phyloP scores from a whole-genome alignment of 768 basidiomycete species.

The Pleurotus djamor region DNA sequence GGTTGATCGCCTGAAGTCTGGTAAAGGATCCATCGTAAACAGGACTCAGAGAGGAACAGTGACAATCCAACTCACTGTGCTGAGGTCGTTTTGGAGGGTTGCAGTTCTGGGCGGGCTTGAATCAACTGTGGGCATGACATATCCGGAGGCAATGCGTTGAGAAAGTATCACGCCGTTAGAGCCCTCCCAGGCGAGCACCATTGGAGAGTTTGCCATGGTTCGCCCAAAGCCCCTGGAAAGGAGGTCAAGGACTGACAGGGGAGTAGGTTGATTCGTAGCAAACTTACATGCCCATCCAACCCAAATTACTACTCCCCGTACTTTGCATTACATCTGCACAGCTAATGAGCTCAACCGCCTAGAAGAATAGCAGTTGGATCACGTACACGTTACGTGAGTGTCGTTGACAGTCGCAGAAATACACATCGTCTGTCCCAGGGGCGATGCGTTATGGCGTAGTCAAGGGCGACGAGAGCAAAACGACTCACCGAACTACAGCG shows the following conservation, averaged over 20 bases:
- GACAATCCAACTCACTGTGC: slow-evolving; percentile 28
- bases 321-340: slow-evolving; percentile 46
- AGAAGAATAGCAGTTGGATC: background rate
- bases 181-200: slow-evolving; percentile 79
- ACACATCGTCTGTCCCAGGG: slow-evolving; percentile 38
- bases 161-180: slow-evolving; percentile 64
- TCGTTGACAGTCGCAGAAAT: slow-evolving; percentile 44
- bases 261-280: background rate
- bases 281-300: slow-evolving; percentile 64
- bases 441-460: too few relatives aligned
- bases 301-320: slow-evolving; percentile 32
- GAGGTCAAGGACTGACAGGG: background rate
- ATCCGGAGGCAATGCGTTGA: slow-evolving; percentile 51
- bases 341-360: background rate
- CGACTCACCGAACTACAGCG: slow-evolving; percentile 20
- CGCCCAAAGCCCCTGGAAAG: slow-evolving; percentile 54
- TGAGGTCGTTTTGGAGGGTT: slow-evolving; percentile 29
- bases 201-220: slow-evolving; percentile 52
- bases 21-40: slow-evolving; percentile 9
- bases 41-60: background rate
- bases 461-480: background rate
- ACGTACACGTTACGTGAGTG: slow-evolving; percentile 40
- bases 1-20: slow-evolving; percentile 41
- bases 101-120: slow-evolving; percentile 51
- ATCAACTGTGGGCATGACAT: slow-evolving; percentile 58